A percentile compares a stretch with the other conserved stretches of the same genome.
phyloP scores from a whole-genome alignment of 345 rosid genomes.

The Orychophragmus violaceus region DNA sequence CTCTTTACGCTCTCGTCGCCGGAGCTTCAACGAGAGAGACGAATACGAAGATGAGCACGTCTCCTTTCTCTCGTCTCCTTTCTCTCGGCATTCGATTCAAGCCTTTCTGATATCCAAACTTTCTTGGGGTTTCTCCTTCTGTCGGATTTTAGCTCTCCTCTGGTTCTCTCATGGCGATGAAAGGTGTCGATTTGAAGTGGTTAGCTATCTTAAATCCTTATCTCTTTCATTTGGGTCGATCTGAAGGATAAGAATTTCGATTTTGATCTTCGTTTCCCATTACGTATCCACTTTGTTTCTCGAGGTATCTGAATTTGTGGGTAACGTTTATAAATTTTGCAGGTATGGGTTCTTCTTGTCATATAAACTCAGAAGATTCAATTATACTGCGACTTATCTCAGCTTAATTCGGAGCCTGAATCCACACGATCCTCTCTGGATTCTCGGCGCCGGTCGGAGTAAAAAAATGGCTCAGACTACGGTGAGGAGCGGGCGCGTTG shows the following conservation, averaged over 20 bases:
- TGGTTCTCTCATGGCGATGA: conserved; percentile 52
- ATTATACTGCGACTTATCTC: not conserved
- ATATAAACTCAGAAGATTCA: conserved; percentile 22
- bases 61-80: no score
- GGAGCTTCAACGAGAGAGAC: no score
- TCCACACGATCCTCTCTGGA: conserved; percentile 21
- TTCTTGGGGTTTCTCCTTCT: not conserved
- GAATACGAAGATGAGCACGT: no score
- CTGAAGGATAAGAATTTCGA: not conserved
- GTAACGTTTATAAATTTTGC: conserved; percentile 35
- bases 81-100: not conserved
- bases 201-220: conserved; percentile 27
- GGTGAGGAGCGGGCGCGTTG: conserved; percentile 44
- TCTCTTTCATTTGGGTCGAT: not conserved
- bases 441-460: conserved; percentile 9
- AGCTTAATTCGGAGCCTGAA: conserved; percentile 22
- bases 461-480: conserved; percentile 54
- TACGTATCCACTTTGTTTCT: no score
- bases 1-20: no score
- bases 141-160: not conserved
- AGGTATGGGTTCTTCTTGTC: conserved; percentile 99
- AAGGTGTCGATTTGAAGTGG: conserved; percentile 98
- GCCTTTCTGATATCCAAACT: not conserved
- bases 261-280: conserved; percentile 7
- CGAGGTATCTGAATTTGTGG: not conserved